Conservation (phyloP, 495 filamentous ascomycete genomes). For the Penicillium pancosmium region DNA sequence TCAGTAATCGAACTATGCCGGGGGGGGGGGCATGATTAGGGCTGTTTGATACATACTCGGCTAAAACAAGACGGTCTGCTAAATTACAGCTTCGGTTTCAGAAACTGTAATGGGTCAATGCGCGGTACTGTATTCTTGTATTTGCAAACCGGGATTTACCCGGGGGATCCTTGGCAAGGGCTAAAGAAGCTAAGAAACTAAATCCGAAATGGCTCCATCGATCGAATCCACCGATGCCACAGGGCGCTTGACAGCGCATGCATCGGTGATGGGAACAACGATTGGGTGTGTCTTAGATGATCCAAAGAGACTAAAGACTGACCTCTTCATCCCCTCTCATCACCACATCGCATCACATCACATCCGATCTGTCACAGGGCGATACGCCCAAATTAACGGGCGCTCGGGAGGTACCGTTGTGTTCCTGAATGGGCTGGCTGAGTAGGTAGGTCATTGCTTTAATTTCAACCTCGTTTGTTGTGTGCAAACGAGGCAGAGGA, state of each 20-base stretch:
- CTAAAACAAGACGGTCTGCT: neutral
- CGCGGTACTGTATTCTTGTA: neutral
- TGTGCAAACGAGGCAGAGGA: neutral
- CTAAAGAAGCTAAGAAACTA: neutral
- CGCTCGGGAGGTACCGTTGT: slow-evolving; percentile 18
- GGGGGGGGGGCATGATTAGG: neutral
- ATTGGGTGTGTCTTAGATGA: slow-evolving; percentile 18
- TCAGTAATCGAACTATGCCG: neutral
- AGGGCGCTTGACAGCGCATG: slow-evolving; percentile 26
- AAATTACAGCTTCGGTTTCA: neutral
- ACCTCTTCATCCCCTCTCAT: neutral
- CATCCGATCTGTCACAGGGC: slow-evolving; percentile 1
- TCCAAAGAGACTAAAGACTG: neutral
- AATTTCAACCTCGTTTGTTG: slow-evolving; percentile 5
- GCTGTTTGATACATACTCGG: neutral
- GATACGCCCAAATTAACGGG: slow-evolving; percentile 8
- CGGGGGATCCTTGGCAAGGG: neutral
- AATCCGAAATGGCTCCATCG: neutral
- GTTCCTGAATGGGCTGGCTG: slow-evolving; percentile 12
- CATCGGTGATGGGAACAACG: neutral
- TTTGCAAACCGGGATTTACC: neutral
- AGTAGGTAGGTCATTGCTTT: slow-evolving; percentile 1
- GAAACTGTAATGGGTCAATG: neutral
- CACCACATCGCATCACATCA: neutral
- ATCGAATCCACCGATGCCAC: neutral